phyloP scores from a whole-genome alignment of 2,329 filamentous ascomycete species.

The Fusarium sp. region DNA sequence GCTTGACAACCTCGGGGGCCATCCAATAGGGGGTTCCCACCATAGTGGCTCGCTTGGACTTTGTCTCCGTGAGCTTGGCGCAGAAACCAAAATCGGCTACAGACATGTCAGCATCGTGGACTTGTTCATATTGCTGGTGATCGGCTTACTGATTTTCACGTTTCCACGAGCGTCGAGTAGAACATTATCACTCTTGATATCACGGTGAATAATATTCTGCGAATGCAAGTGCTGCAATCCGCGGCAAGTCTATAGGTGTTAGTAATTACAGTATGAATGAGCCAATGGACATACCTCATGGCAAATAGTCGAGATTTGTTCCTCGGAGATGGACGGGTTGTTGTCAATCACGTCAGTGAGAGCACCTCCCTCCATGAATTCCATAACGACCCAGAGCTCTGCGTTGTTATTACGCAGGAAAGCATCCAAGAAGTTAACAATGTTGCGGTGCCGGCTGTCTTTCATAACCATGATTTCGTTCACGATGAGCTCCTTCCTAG shows the following conservation, averaged over 20 bases:
- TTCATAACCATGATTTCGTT: constrained; percentile 99
- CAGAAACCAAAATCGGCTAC: constrained; percentile 99
- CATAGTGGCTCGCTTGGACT: constrained; percentile 98
- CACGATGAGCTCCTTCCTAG: constrained; percentile 96
- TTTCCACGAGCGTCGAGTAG: constrained; percentile 92
- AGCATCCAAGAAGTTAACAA: constrained; percentile 98
- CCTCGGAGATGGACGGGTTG: constrained; percentile 91
- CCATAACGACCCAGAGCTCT: constrained; percentile 99
- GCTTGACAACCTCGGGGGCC: constrained; percentile 98
- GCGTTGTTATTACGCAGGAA: constrained; percentile 94
- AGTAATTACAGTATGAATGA: constrained; percentile 22
- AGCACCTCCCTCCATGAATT: constrained; percentile 99
- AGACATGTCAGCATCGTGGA: constrained; percentile 23
- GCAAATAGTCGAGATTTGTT: constrained; percentile 98
- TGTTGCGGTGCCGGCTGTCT: constrained; percentile 96
- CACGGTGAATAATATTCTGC: constrained; percentile 97
- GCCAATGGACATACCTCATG: constrained; percentile 74
- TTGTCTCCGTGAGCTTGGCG: constrained; percentile 95
- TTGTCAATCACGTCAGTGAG: constrained; percentile 99
- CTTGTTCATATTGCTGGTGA: background rate
- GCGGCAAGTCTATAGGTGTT: constrained; percentile 79
- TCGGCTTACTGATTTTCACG: constrained; percentile 90
- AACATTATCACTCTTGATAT: constrained; percentile 99
- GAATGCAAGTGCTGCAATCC: constrained; percentile 93
- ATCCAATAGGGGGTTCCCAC: constrained; percentile 99